phyloP scores from a whole-genome alignment of 495 filamentous ascomycete species.

The Cenococcum geophilum region DNA sequence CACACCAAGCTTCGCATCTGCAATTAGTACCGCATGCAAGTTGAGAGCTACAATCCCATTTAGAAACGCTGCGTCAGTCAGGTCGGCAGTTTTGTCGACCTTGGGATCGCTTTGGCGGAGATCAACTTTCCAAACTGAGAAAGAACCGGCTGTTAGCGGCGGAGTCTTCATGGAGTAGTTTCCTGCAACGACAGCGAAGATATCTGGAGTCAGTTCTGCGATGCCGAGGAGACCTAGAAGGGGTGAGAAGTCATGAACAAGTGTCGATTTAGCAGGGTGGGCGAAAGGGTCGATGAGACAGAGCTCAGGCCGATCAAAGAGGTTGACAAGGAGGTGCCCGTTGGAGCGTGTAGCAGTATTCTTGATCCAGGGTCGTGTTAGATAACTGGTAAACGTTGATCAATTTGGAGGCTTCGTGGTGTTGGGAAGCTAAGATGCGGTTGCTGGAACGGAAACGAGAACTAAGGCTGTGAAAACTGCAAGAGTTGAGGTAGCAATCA shows the following conservation, averaged over 20 bases:
- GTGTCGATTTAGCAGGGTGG: not conserved
- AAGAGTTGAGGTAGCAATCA: no score
- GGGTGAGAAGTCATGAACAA: not conserved
- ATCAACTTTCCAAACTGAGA: not conserved
- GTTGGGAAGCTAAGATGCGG: no score
- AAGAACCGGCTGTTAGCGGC: not conserved
- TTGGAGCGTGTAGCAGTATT: constrained; percentile 10
- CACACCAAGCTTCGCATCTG: not conserved
- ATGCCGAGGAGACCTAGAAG: not conserved
- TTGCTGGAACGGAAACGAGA: no score
- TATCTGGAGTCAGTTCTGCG: not conserved
- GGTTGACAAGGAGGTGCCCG: constrained; percentile 11
- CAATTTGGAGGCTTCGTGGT: no score
- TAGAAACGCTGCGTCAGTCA: not conserved
- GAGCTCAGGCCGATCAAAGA: constrained; percentile 2
- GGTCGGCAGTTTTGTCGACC: not conserved
- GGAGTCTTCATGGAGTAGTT: not conserved
- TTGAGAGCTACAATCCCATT: not conserved
- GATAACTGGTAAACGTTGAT: no score
- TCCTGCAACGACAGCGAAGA: not conserved
- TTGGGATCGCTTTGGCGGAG: not conserved
- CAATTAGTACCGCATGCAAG: not conserved
- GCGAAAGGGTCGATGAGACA: not conserved
- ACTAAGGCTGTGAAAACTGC: no score
- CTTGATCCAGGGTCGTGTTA: no score